Conservation (phyloP, 163 green algal genomes). For the Prototheca wickerhamii region DNA sequence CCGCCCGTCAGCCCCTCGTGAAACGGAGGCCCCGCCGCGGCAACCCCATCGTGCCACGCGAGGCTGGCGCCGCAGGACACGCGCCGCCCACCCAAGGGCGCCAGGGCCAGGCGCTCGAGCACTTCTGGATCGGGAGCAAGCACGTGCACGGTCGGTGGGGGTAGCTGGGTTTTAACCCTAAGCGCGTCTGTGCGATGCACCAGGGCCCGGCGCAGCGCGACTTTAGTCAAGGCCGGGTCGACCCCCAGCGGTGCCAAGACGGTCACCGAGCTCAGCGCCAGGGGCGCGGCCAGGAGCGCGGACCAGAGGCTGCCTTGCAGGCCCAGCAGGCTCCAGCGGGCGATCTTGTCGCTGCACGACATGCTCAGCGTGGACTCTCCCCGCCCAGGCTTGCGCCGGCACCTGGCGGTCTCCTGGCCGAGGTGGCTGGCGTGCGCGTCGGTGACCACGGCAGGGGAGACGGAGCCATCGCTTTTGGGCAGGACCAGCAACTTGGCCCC, state of each 20-base stretch:
- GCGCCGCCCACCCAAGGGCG: too few species aligned
- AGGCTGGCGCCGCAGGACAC: too few species aligned
- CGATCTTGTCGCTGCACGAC: conserved; percentile 83
- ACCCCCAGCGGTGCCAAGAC: not conserved
- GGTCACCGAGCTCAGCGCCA: conserved; percentile 36
- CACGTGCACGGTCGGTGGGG: not conserved
- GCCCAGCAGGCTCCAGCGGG: conserved; percentile 61
- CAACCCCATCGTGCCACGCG: not conserved
- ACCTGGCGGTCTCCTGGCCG: not conserved
- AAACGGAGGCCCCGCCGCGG: not conserved
- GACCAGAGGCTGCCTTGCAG: conserved; percentile 57
- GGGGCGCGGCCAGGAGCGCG: conserved; percentile 37
- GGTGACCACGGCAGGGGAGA: not conserved
- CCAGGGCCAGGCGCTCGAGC: too few species aligned
- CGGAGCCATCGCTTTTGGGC: not conserved
- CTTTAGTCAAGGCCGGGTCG: too few species aligned
- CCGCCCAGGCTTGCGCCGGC: conserved; percentile 76
- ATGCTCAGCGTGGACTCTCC: conserved; percentile 74
- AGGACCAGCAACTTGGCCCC: conserved; percentile 19
- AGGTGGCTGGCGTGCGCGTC: not conserved
- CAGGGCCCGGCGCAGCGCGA: conserved; percentile 20
- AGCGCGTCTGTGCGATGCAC: conserved; percentile 5
- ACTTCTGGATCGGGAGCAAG: too few species aligned
- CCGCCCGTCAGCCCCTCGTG: not conserved
- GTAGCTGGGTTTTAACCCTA: not conserved